Evolutionary conservation across 352 stramenopile genomes (phyloP).

Genomic region (Globisporangium polare): DNA sequence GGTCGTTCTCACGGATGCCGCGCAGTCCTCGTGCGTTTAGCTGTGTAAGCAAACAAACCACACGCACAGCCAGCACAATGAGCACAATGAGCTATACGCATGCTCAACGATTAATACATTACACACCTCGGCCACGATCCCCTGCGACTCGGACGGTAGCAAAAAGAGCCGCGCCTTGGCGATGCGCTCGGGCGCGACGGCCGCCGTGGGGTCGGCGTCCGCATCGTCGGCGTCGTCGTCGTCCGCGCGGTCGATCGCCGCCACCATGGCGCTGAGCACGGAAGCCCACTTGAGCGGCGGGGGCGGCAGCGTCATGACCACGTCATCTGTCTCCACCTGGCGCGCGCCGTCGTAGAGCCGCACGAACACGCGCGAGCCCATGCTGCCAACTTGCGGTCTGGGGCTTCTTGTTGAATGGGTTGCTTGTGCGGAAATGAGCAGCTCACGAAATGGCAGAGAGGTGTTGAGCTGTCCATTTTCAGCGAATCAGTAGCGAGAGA

Average conservation of each 20-base stretch:
- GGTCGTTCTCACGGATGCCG: constrained; percentile 75
- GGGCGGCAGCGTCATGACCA: constrained; percentile 62
- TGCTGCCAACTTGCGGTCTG: constrained; percentile 16
- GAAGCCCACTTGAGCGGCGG: constrained; percentile 66
- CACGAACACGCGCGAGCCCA: constrained; percentile 65
- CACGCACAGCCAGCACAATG: constrained; percentile 8
- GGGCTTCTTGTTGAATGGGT: background rate
- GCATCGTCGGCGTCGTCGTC: constrained; percentile 37
- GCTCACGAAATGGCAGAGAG: background rate
- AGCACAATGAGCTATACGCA: background rate
- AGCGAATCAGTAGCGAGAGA: background rate
- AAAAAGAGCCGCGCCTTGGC: constrained; percentile 60
- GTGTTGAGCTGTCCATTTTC: background rate
- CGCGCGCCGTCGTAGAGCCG: constrained; percentile 58
- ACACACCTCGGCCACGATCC: constrained; percentile 57
- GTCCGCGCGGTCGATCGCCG: constrained; percentile 47
- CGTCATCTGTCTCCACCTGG: constrained; percentile 51
- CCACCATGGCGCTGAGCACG: constrained; percentile 60
- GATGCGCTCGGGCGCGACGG: constrained; percentile 16
- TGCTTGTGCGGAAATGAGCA: background rate
- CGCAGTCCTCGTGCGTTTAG: constrained; percentile 69
- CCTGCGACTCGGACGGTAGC: constrained; percentile 45
- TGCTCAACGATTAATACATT: background rate
- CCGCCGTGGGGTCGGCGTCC: constrained; percentile 3
- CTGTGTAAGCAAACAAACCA: constrained; percentile 16